Base-by-base conservation (phyloP, 129 eudicot species). In the Arctium lappa region DNA sequence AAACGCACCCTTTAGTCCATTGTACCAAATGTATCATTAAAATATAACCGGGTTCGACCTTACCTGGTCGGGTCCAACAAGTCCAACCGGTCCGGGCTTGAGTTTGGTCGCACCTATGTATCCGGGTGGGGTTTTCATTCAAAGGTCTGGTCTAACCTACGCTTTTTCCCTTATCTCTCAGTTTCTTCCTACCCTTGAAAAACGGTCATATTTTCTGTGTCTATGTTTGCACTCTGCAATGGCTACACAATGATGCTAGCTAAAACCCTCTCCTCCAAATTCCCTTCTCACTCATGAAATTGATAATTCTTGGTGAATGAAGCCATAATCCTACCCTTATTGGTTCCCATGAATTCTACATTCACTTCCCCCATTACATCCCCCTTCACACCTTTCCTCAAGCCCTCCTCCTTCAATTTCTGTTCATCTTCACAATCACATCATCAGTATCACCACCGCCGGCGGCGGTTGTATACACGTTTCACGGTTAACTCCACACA, bases 281-380 rank as follows among this genome's bases (percentile, higher is more conserved):
- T 56, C 37, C 6, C 70, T 63, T 63, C 70, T 53, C 78, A 70
- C 36, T 34, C 69, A 80, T 80, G 48, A 78, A 76, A 56, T 60
- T 60, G 71, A 36, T 29, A 0, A 3, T 39, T 69, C 34, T 34
- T 36, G 34, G n/a, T 83, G 86, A 78, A 78, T 65, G 40, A 75
- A 1, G 11, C 13, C 1, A 50, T 18, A 27, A 72, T 18, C 79
- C 31, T 11, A 73, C 74, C 70, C 46, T 37, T 12, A 27, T 40
- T 68, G 22, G 63, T 68, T 75, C 79, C 78, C 81, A 86, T 88
- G 89, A 36, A 75, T 83, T 83, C 88, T 6, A 81, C 90, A 78
- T 72, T 86, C 15, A 75, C n/a, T 72, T 48, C 85, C 50, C 84
- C 68, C 27, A 22, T 22, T 40, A 56, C 39, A 42, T 22, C 27